Evolutionary conservation across 2,329 filamentous ascomycete genomes (phyloP).

Genomic region (Pestalotiopsis sp.): DNA sequence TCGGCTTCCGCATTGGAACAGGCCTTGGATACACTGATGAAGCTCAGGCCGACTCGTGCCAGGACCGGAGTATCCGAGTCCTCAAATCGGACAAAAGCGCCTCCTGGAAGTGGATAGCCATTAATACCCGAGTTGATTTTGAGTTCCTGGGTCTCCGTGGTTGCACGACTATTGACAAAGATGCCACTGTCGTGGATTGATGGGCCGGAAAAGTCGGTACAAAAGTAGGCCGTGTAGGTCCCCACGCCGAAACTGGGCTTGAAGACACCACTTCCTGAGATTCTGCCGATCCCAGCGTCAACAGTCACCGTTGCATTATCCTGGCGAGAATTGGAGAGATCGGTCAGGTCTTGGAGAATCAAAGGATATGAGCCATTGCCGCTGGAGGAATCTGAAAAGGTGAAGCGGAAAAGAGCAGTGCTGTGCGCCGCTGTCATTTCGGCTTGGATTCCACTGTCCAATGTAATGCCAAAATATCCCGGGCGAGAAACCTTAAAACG

Average conservation of each 20-base stretch:
- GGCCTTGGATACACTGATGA: slow-evolving; percentile 67
- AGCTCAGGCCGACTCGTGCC: slow-evolving; percentile 69
- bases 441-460: slow-evolving; percentile 59
- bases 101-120: slow-evolving; percentile 58
- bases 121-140: slow-evolving; percentile 53
- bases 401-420: slow-evolving; percentile 67
- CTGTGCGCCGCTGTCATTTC: slow-evolving; percentile 72
- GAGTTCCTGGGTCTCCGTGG: slow-evolving; percentile 47
- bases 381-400: slow-evolving; percentile 50
- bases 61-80: slow-evolving; percentile 53
- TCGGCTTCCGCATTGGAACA: slow-evolving; percentile 70
- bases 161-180: slow-evolving; percentile 60
- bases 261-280: slow-evolving; percentile 66
- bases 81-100: slow-evolving; percentile 66
- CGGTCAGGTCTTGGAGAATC: slow-evolving; percentile 66
- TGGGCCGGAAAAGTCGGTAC: slow-evolving; percentile 67
- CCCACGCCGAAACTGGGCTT: slow-evolving; percentile 67
- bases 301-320: slow-evolving; percentile 60
- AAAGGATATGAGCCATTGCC: slow-evolving; percentile 53
- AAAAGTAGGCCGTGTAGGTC: slow-evolving; percentile 63
- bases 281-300: slow-evolving; percentile 56
- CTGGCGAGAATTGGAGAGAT: slow-evolving; percentile 62
- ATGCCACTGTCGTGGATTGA: slow-evolving; percentile 61
- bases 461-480: slow-evolving; percentile 66
- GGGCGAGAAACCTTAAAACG: slow-evolving; percentile 43